Evolutionary conservation across 177 flowering plant genomes (phyloP), one percentile per base, ranked within the genome.

Genomic region (Vitis hybrid): DNA sequence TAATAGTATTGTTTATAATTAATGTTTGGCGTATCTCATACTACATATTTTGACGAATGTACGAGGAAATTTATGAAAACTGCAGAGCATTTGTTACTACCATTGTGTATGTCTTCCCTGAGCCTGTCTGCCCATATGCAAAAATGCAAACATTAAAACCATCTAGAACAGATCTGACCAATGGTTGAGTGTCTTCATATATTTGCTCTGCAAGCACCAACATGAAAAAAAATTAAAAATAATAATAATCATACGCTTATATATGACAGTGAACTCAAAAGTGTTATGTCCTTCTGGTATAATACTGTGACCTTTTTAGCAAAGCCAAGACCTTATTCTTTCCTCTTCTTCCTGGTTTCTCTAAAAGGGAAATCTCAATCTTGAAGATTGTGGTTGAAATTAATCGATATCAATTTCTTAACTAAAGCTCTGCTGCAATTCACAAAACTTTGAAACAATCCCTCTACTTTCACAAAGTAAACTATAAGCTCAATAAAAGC

Each of bases 81-180:
- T n/a, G 66, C n/a, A 60, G 57, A 55, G 58, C 30, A 52, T 59
- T 64, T 13, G 50, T 3, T 1, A 48, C 63, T 92, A 94, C 98
- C 98, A 94, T 94, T 58, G 98, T 94, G 73, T 87, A 89, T 15
- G 98, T 94, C 80, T 94, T 94, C 64, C 98, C 98, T 6, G 98
- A 92, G 71, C 98, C 98, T 18, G 98, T 94, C 71, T 94, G 97
- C 49, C 98, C 98, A 76, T 94, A 94, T 67, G 98, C 98, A 77
- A 94, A 94, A 21, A 94, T 92, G 79, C 98, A 94, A 51, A 86
- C 97, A 77, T 94, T 94, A 73, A 57, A 94, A 60, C 98, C 98
- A 83, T 94, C 98, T 4, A 94, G 76, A 71, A 90, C 93, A 66
- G 98, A 91, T 71, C 93, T 84, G 48, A 94, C 70, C 72, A 94